Base-by-base conservation (phyloP, 495 filamentous ascomycete species). In the Penicillium salamii region DNA sequence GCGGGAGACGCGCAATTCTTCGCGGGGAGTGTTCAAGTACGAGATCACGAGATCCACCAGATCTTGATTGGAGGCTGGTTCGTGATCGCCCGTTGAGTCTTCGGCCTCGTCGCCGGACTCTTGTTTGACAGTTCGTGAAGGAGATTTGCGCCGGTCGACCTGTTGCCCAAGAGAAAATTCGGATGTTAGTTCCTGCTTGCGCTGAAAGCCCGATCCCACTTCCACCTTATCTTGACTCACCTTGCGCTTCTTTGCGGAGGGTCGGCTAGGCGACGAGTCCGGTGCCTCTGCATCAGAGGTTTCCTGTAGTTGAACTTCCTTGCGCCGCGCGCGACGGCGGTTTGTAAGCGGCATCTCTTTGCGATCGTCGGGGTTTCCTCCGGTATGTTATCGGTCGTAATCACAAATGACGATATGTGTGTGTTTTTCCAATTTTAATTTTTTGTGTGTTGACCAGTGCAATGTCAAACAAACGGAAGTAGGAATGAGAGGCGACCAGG, bases 201-300 rank as follows among this genome's bases (percentile, higher is more conserved):
- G 33, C 49, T 9, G 15, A 19, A 14, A 23, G 44, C 48, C 52
- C 38, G 9, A 35, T 50, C 36, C 41, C 32, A 48, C 3, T 26
- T 8, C 23, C 23, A 26, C 23, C 23, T 18, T 28, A 23, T 23
- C 24, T 17, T 29, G 29, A 70, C 69, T 67, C 70, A 87, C 86
- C 83, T 87, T 87, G 72, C 82, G 86, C 72, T 87, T 83, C 65
- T 87, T 88, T 65, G 82, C 85, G 4, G 82, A 78, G 5, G 86
- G 86, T 44, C 84, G 83, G 61, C 79, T 85, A 23, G 86, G 86
- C 20, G 87, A 89, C 28, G 85, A 88, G 54, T 82, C 79, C 49
- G 74, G 78, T 17, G 72, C 69, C 52, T 82, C 78, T 52, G 65
- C 70, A 49, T 80, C 73, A 37, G 68, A 75, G 7, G 71, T 75